A percentile compares a stretch with the other conserved stretches of the same genome.
phyloP scores from a whole-genome alignment of 2,329 filamentous ascomycete genomes.

The Colletotrichum kahawae region DNA sequence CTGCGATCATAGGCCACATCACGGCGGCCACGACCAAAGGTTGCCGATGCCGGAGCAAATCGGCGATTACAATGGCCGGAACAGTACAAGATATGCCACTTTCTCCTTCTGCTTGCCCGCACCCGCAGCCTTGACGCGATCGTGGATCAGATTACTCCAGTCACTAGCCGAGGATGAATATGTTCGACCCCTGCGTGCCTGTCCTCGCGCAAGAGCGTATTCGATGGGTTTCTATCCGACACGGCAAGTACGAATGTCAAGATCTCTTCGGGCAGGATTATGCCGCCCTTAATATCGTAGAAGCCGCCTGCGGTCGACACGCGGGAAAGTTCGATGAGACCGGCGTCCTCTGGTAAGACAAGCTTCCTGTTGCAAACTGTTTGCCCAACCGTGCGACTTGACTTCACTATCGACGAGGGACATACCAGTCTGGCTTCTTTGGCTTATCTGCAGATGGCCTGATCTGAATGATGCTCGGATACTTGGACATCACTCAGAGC shows the following conservation, averaged over 20 bases:
- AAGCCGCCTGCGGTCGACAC: background rate
- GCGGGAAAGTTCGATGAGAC: background rate
- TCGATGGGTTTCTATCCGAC: background rate
- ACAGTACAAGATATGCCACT: too few relatives aligned
- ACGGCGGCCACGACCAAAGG: too few relatives aligned
- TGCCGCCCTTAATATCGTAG: background rate
- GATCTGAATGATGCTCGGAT: background rate
- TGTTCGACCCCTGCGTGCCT: background rate
- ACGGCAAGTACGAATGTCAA: background rate
- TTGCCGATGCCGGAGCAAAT: too few relatives aligned
- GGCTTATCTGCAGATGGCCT: background rate
- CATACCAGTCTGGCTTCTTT: background rate
- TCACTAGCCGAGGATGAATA: background rate
- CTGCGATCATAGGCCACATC: too few relatives aligned
- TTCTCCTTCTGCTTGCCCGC: background rate
- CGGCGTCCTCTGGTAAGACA: background rate
- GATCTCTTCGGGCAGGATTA: background rate
- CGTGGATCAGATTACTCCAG: background rate
- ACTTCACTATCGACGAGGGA: background rate
- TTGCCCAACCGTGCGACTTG: background rate
- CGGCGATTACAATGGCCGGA: too few relatives aligned
- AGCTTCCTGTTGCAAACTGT: background rate
- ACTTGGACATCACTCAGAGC: background rate
- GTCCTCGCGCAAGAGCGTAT: background rate
- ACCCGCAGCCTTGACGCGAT: background rate